Conservation (phyloP, 352 stramenopile species). For the Saprolegnia diclina region DNA sequence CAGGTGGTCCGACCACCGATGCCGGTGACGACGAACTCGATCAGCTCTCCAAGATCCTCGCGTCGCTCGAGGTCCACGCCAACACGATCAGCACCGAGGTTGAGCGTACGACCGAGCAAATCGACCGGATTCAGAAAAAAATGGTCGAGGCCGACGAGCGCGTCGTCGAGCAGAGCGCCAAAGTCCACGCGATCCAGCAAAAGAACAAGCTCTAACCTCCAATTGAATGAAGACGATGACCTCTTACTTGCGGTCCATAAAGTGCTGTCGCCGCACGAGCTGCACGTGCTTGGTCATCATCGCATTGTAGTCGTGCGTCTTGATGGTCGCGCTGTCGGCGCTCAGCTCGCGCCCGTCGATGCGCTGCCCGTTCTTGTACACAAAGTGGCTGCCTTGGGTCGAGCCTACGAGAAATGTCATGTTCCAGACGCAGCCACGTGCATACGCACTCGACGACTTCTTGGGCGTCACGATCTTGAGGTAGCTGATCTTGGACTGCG, state of each 20-base stretch:
- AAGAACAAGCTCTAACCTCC: not conserved
- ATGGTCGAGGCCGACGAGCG: conserved; percentile 58
- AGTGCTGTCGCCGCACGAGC: conserved; percentile 75
- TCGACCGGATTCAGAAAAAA: conserved; percentile 62
- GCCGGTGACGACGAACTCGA: conserved; percentile 45
- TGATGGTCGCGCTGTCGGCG: conserved; percentile 51
- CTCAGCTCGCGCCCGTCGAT: conserved; percentile 39
- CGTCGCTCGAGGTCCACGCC: conserved; percentile 66
- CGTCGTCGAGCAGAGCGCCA: conserved; percentile 65
- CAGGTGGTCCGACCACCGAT: not conserved
- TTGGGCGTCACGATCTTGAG: conserved; percentile 83
- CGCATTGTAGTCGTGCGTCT: conserved; percentile 61
- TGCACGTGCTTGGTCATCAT: conserved; percentile 69
- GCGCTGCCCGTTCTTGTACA: conserved; percentile 78
- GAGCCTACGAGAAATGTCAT: conserved; percentile 32
- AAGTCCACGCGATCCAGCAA: conserved; percentile 37
- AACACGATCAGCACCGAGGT: conserved; percentile 59
- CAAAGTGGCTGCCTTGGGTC: conserved; percentile 60
- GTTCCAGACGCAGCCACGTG: not conserved
- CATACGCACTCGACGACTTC: conserved; percentile 39
- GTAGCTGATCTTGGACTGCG: conserved; percentile 76
- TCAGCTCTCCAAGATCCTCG: conserved; percentile 48
- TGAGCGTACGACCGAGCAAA: conserved; percentile 60
- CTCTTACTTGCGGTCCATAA: conserved; percentile 68
- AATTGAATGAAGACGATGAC: conserved; percentile 3